Base-by-base conservation (phyloP, 495 filamentous ascomycete species). In the Lasiosphaeria hispida region DNA sequence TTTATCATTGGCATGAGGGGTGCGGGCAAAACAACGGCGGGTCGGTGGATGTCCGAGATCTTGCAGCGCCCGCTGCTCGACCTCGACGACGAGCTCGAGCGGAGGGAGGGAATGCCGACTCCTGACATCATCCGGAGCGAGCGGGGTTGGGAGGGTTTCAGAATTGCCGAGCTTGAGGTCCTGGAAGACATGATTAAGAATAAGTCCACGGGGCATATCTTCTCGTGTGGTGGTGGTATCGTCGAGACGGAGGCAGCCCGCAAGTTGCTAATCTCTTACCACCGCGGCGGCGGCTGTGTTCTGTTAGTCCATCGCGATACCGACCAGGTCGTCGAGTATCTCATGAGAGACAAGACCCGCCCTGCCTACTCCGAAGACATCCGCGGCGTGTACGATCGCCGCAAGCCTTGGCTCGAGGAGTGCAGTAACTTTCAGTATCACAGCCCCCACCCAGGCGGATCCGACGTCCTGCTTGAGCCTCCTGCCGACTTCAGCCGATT, bases 1-100 rank as follows among this genome's bases (percentile, higher is more conserved):
- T 88, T 95, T 73, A 88, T 99, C 65, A 92, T 99, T 61, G 94
- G 94, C 15, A 99, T 99, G 94, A 85, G 94, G 60, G 94, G 95
- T 64, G 95, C 91, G 49, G 94, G 94, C 38, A 99, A 99, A 76
- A 95, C 95, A 1, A 99, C 94, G 3, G 86, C 90, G 17, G 93
- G 93, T 17, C 81, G 82, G 14, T 96, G 91, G 88, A 87, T 92
- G 66, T 83, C 85, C 3, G 80, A 82, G 58, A 78, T 88, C 23
- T 78, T 99, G 2, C 82, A 85, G 50, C 81, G 91, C 57, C 84
- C 89, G 17, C 85, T 96, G 48, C 70, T 96, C 33, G 94, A 99
- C 65, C 81, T 99, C 49, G 94, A 99, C 65, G 81, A 81, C 2
- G 89, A 92, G 65, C 80, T 99, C 44, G 94, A 99, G 72, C 75